Evolutionary conservation across 2,329 filamentous ascomycete genomes (phyloP).

Genomic region (Xylaria arbuscula): DNA sequence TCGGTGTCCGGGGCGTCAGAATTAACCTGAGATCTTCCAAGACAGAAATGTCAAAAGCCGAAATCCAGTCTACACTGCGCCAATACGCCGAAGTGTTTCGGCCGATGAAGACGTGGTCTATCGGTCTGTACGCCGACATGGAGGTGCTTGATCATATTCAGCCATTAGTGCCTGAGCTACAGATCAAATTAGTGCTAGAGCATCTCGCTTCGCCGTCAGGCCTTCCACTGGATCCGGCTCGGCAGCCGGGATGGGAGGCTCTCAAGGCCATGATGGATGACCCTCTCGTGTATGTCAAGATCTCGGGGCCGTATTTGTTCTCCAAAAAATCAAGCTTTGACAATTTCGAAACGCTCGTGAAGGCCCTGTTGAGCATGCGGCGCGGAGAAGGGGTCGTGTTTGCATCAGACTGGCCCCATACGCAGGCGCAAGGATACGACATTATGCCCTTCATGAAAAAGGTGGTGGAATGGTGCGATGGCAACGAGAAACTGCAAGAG

Average conservation of each 20-base stretch:
- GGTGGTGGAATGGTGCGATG: background rate
- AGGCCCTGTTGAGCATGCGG: background rate
- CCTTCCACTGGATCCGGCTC: no score
- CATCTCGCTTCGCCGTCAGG: no score
- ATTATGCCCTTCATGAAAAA: background rate
- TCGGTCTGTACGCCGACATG: background rate
- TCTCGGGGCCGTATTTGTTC: no score
- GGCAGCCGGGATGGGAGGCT: no score
- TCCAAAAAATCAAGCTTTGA: no score
- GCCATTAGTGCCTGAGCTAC: background rate
- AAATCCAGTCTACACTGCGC: background rate
- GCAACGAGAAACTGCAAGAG: background rate
- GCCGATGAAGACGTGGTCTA: background rate
- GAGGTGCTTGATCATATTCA: background rate
- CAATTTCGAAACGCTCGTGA: background rate
- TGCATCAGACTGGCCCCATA: background rate
- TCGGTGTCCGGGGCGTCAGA: background rate
- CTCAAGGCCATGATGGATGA: no score
- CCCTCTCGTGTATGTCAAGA: no score
- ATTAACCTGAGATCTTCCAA: background rate
- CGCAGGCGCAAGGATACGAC: background rate
- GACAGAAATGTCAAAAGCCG: background rate
- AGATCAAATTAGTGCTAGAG: background rate
- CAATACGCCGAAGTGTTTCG: background rate
- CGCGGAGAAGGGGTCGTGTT: background rate